These are phyloP conservation scores for Punica granatum DNA, from an alignment of 345 rosid species.

Conservation along the genomic window DNA sequence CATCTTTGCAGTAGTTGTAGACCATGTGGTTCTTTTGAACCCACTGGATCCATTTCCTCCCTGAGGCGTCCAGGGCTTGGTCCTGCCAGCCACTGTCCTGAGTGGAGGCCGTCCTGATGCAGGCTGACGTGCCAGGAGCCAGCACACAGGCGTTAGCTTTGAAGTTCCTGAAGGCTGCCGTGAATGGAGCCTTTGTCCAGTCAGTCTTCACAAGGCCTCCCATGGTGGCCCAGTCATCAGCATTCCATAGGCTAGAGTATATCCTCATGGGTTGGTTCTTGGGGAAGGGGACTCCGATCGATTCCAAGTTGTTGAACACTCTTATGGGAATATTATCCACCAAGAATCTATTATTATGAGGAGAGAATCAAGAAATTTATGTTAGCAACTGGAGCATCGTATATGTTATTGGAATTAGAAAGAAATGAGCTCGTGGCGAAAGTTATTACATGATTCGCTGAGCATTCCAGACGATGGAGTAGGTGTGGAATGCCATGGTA, in stretches of 20 bases:
- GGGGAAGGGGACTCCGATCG: slow-evolving; percentile 38
- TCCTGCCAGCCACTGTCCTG: not conserved
- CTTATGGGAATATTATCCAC: slow-evolving; percentile 55
- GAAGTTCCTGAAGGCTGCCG: not conserved
- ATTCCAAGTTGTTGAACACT: slow-evolving; percentile 45
- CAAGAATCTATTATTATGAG: slow-evolving; percentile 23
- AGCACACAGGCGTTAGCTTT: slow-evolving; percentile 24
- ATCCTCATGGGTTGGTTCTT: slow-evolving; percentile 46
- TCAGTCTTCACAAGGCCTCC: slow-evolving; percentile 59
- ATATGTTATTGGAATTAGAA: too few relatives aligned
- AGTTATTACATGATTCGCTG: slow-evolving; percentile 10
- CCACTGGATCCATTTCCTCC: slow-evolving; percentile 27
- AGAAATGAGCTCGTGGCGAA: too few relatives aligned
- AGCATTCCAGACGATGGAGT: slow-evolving; percentile 12
- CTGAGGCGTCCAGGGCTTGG: slow-evolving; percentile 24
- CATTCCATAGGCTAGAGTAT: slow-evolving; percentile 49
- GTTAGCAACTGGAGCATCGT: not conserved
- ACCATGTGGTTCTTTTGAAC: slow-evolving; percentile 43
- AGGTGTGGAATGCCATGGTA: slow-evolving; percentile 14
- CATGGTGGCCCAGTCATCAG: slow-evolving; percentile 61
- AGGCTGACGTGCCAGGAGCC: slow-evolving; percentile 29
- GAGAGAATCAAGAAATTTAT: not conserved
- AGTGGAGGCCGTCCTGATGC: not conserved
- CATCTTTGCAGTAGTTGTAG: slow-evolving; percentile 38
- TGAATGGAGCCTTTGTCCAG: slow-evolving; percentile 57